Percentiles rank a stretch among this genome's conserved stretches.
Conservation (phyloP, 2,329 filamentous ascomycete genomes). For the Fusarium pseudograminearum region DNA sequence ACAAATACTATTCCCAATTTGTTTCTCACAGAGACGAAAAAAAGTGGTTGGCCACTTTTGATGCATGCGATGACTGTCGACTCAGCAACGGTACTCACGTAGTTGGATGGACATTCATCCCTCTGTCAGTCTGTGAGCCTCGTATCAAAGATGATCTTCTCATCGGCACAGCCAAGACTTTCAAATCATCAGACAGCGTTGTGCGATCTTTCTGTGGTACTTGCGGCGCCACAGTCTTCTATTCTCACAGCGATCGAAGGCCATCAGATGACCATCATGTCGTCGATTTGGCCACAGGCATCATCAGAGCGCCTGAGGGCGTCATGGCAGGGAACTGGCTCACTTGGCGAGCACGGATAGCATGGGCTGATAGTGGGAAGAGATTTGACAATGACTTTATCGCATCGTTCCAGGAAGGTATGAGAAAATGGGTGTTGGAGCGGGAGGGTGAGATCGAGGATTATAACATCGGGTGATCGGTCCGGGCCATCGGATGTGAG, state of each 20-base stretch:
- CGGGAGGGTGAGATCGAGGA: constrained; percentile 52
- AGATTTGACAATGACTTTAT: constrained; percentile 54
- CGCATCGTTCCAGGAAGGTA: constrained; percentile 53
- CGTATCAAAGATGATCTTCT: constrained; percentile 52
- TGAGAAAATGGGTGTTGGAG: constrained; percentile 54
- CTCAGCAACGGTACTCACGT: constrained; percentile 57
- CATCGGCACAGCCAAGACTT: constrained; percentile 60
- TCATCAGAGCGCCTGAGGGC: constrained; percentile 60
- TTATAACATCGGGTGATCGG: constrained; percentile 45
- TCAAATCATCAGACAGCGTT: constrained; percentile 55
- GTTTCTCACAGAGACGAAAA: constrained; percentile 53
- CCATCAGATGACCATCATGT: constrained; percentile 51
- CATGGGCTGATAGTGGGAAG: constrained; percentile 52
- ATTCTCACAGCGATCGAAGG: constrained; percentile 45
- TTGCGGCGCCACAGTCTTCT: constrained; percentile 61
- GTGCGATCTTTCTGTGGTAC: constrained; percentile 59
- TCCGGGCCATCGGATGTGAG: constrained; percentile 35
- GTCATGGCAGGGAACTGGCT: constrained; percentile 60
- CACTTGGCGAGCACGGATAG: constrained; percentile 57
- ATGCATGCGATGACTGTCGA: constrained; percentile 60
- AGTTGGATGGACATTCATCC: constrained; percentile 58
- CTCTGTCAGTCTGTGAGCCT: constrained; percentile 54
- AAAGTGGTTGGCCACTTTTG: constrained; percentile 59
- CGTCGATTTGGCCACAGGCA: constrained; percentile 58
- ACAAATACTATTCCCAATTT: constrained; percentile 50